A percentile compares a stretch with the other conserved stretches of the same genome.
phyloP scores from a whole-genome alignment of 495 filamentous ascomycete genomes.

The Cercophora sp. region DNA sequence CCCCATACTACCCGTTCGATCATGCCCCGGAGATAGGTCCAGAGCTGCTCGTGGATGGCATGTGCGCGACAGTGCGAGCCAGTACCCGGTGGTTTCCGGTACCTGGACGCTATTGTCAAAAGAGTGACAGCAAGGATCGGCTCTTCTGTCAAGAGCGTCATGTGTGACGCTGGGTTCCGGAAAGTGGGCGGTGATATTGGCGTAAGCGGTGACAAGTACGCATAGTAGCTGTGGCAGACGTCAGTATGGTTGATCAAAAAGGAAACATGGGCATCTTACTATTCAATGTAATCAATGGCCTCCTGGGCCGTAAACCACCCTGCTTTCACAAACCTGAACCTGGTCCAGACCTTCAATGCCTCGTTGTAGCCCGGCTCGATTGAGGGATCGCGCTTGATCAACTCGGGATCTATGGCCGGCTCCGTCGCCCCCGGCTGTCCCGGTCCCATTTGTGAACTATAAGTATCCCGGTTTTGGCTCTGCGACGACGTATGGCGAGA shows the following conservation, averaged over 20 bases:
- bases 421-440: conserved; percentile 21
- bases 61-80: conserved; percentile 80
- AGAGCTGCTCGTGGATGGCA: conserved; percentile 93
- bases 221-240: conserved; percentile 65
- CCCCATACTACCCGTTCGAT: conserved; percentile 93
- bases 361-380: conserved; percentile 53
- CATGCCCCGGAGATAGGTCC: conserved; percentile 90
- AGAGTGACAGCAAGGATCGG: conserved; percentile 88
- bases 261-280: conserved; percentile 50
- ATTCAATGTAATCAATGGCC: conserved; percentile 87
- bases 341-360: conserved; percentile 80
- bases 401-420: conserved; percentile 35
- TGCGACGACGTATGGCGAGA: conserved; percentile 19
- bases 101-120: conserved; percentile 84
- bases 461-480: conserved; percentile 11
- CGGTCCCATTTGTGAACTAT: conserved; percentile 20
- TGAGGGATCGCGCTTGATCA: conserved; percentile 28
- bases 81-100: conserved; percentile 71
- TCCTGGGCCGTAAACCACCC: conserved; percentile 96
- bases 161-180: conserved; percentile 66
- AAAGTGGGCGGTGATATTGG: conserved; percentile 87
- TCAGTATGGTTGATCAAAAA: conserved; percentile 3
- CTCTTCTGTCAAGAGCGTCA: conserved; percentile 77
- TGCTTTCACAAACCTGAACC: conserved; percentile 85
- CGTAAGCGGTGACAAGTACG: conserved; percentile 82